Evolutionary conservation across 768 basidiomycete genomes (phyloP), one percentile per base, ranked within the genome.

Genomic region (Auriscalpium orientale): DNA sequence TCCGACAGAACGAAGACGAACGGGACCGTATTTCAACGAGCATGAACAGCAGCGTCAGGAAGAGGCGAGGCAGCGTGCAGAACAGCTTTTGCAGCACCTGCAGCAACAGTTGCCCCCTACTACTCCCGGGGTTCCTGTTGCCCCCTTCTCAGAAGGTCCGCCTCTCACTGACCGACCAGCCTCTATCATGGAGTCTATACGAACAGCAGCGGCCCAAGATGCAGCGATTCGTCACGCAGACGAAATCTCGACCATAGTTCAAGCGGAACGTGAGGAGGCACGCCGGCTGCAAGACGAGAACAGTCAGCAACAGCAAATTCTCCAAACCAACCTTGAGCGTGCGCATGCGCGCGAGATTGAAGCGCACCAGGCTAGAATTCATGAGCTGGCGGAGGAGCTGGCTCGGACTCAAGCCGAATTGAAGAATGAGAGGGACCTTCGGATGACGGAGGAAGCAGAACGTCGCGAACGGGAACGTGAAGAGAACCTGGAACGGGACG

Each of bases 1-100:
- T 88, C 70, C 76, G 79, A 16, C 70, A 71, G 1, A 78, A 80
- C 56, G 89, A 91, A 67, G 81, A 84, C 11, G 82, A 80, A 51
- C 74, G 88, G 8, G 76, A 87, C 18, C 78, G 71, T 8, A 66
- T 83, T 89, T 89, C 66, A 63, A 75, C 34, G 82, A 84, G 2
- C 73, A 72, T 43, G 84, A 91, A 63, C 76, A 71, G 3, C 75
- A 80, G 46, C 74, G 89, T 40, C 80, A 80, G 20, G 68, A 74
- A 21, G 85, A 88, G 64, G 71, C 81, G 11, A 69, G 72, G 53
- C 75, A 80, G 47, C 75, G 77, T 5, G 70, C 75, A 18, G 79
- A 83, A 3, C 72, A 65, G n/a, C 72, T 82, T 64, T 66, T 70
- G 46, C 53, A 58, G 3, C 54, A 61, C 12, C 53, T 71, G 8